Percentiles rank a stretch among this genome's conserved stretches.
Conservation (phyloP, 192 early-diverging fungal genomes). For the Backusella australiensis region DNA sequence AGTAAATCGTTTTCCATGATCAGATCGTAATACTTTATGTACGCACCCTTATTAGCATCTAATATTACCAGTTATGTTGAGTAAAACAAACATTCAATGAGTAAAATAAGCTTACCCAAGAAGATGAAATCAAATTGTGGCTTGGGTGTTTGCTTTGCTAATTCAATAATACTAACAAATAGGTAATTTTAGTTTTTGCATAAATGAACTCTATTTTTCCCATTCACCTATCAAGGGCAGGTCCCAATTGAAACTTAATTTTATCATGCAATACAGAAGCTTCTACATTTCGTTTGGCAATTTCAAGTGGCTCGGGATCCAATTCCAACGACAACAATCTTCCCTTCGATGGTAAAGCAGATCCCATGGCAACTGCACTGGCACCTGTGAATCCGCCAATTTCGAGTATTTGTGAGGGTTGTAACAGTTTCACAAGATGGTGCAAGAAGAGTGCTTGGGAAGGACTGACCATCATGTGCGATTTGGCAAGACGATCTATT, state of each 20-base stretch:
- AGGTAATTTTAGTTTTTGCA: not conserved
- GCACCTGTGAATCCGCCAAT: slow-evolving; percentile 70
- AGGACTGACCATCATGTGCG: slow-evolving; percentile 45
- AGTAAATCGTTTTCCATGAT: slow-evolving; percentile 63
- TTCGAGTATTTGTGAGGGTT: slow-evolving; percentile 57
- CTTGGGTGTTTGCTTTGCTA: not conserved
- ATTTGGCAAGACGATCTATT: slow-evolving; percentile 2
- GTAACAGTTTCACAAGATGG: slow-evolving; percentile 46
- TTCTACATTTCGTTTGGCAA: slow-evolving; percentile 45
- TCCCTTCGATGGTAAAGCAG: slow-evolving; percentile 41
- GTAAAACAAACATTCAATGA: not conserved
- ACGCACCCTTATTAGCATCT: slow-evolving; percentile 73
- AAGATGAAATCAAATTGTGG: slow-evolving; percentile 16
- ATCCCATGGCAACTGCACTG: slow-evolving; percentile 66
- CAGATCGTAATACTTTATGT: slow-evolving; percentile 61
- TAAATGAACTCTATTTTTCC: not conserved
- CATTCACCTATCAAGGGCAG: slow-evolving; percentile 36
- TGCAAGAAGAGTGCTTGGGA: slow-evolving; percentile 51
- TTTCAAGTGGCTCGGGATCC: slow-evolving; percentile 42
- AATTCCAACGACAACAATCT: slow-evolving; percentile 54
- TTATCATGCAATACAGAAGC: slow-evolving; percentile 32
- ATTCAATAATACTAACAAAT: not conserved
- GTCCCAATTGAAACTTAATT: slow-evolving; percentile 45
- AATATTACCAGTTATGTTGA: not conserved
- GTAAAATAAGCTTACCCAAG: slow-evolving; percentile 7